Evolutionary conservation across 2,329 filamentous ascomycete genomes (phyloP).

Genomic region (Elsinoe batatas): DNA sequence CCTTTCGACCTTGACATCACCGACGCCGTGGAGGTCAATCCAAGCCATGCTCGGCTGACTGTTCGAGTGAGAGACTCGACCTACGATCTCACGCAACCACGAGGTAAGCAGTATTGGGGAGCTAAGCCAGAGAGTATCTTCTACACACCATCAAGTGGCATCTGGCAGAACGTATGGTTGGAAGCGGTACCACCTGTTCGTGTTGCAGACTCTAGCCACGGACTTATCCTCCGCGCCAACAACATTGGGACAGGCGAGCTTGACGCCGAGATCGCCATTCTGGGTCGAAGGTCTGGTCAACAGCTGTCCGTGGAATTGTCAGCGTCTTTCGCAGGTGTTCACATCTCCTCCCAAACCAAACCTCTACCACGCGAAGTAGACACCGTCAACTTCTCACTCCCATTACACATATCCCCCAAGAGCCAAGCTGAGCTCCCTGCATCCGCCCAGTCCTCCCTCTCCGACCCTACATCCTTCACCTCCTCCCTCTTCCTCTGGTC

Average conservation of each 20-base stretch:
- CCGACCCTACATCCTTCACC: not conserved
- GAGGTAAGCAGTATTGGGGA: conserved; percentile 58
- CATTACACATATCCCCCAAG: conserved; percentile 39
- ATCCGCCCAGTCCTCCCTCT: conserved; percentile 13
- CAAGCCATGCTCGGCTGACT: conserved; percentile 32
- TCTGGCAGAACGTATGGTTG: conserved; percentile 67
- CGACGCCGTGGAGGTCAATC: conserved; percentile 24
- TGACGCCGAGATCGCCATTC: conserved; percentile 41
- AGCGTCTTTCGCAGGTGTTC: conserved; percentile 41
- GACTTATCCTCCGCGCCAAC: conserved; percentile 48
- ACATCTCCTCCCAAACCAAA: conserved; percentile 37
- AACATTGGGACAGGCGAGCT: conserved; percentile 45
- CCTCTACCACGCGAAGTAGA: conserved; percentile 42
- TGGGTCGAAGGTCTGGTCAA: conserved; percentile 40
- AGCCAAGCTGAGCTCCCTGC: conserved; percentile 33
- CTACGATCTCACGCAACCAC: conserved; percentile 53
- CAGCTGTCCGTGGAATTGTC: conserved; percentile 45
- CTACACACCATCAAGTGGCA: conserved; percentile 62
- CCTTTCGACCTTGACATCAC: conserved; percentile 50
- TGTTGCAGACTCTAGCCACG: conserved; percentile 47
- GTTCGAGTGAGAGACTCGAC: conserved; percentile 55
- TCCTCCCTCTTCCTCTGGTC: conserved; percentile 23
- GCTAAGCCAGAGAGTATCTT: conserved; percentile 56
- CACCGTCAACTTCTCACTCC: conserved; percentile 38
- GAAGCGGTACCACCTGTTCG: conserved; percentile 45